Evolutionary conservation across 495 filamentous ascomycete species (phyloP), one percentile per base, ranked within the genome.

Genomic region (Rhizodiscina lignyota): DNA sequence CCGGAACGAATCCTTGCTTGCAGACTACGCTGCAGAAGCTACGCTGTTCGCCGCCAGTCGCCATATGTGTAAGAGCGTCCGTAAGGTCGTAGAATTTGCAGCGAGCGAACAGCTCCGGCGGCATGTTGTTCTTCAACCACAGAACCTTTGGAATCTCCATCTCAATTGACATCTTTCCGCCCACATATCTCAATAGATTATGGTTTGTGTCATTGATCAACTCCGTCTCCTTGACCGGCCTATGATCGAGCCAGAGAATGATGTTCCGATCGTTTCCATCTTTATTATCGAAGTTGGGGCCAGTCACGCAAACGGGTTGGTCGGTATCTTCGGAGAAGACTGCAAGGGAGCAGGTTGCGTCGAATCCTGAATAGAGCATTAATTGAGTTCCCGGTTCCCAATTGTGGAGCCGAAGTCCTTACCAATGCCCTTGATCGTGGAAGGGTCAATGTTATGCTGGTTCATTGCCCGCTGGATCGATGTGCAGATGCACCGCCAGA

Each of bases 91-190:
- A 97, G 52, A 97, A 97, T 51, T 91, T 93, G 70, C 86, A 94
- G 36, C 77, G 72, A 32, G 73, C 72, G 50, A 94, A 97, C 10
- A 87, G 62, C 37, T 89, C 82, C 34, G 74, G 64, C n/a, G 89
- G 81, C 89, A 97, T 94, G 56, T 94, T 66, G 50, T 91, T 89
- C 66, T 96, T 94, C 45, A 97, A 61, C 89, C 89, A 97, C 18
- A 96, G 63, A 1, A 94, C 83, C 51, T 97, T 97, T 18, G 89
- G 89, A 18, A 94, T 84, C 52, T 97, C 89, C 89, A 97, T 97
- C 62, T 97, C 89, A 44, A 92, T 80, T 47, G 81, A 91, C 89
- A 97, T 96, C 46, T 72, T 86, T 26, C 89, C 87, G 31, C 89
- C 89, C 4, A 97, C 87, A 55, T 94, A 97, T 33, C 81, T 75